Evolutionary conservation across 306 rosid species (phyloP).

Genomic region (Trichosanthes cucumerina): DNA sequence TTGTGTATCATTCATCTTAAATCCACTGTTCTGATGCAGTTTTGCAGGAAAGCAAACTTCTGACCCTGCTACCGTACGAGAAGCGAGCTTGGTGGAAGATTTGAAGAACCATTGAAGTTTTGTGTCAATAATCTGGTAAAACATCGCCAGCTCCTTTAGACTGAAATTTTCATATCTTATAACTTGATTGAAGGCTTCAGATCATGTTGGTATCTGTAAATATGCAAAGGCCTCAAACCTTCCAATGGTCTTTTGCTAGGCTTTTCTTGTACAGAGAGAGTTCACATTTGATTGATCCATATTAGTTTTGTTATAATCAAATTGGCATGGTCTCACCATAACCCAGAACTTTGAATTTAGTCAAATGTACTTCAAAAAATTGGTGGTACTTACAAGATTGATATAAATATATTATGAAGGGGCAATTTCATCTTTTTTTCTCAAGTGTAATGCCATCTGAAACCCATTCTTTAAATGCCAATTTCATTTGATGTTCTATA

Average conservation of each 20-base stretch:
- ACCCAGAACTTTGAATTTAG: not conserved
- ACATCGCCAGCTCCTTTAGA: not conserved
- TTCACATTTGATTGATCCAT: not conserved
- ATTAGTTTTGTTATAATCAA: not conserved
- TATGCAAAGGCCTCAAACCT: not conserved
- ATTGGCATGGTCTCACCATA: not conserved
- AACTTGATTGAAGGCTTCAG: not conserved
- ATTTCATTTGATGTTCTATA: too few species aligned
- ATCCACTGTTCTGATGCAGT: not conserved
- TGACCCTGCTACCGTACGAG: not conserved
- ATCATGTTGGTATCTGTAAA: conserved; percentile 1
- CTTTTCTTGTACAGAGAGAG: not conserved
- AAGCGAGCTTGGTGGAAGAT: not conserved
- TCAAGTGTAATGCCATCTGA: not conserved
- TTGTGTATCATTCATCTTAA: not conserved
- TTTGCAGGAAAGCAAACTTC: conserved; percentile 1
- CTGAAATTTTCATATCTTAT: not conserved
- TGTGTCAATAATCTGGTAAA: not conserved
- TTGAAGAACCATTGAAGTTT: not conserved
- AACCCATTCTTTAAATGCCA: not conserved
- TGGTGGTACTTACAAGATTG: not conserved
- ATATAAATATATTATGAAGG: not conserved
- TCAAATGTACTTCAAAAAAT: not conserved
- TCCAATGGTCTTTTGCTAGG: not conserved
- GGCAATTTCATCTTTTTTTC: not conserved